A percentile compares a stretch with the other conserved stretches of the same genome.
Conservation (phyloP, 2,329 filamentous ascomycete genomes). For the Apiospora phragmitis region DNA sequence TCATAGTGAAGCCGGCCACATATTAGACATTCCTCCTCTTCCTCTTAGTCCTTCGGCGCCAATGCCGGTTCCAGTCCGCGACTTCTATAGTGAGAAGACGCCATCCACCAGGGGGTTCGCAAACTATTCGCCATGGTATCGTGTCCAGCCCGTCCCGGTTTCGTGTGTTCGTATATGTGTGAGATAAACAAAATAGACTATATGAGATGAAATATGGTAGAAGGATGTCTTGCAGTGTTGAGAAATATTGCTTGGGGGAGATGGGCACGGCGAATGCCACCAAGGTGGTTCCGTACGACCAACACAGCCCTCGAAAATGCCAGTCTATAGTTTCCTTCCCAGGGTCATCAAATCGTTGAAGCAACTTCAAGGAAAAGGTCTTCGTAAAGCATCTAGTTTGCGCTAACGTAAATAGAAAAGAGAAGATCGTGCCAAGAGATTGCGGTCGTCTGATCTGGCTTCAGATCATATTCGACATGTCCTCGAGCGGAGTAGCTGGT, state of each 20-base stretch:
- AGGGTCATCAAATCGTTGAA: slow-evolving; percentile 23
- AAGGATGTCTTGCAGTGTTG: background rate
- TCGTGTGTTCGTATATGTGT: slow-evolving; percentile 8
- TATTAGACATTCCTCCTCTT: slow-evolving; percentile 11
- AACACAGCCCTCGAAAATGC: slow-evolving; percentile 12
- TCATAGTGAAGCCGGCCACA: slow-evolving; percentile 10
- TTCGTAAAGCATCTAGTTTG: slow-evolving; percentile 28
- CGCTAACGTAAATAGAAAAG: slow-evolving; percentile 23
- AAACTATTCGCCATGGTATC: slow-evolving; percentile 4
- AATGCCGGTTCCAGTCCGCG: background rate
- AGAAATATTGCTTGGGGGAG: background rate
- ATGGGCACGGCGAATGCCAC: background rate
- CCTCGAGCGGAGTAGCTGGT: slow-evolving; percentile 38
- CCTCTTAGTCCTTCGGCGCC: background rate
- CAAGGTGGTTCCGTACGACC: background rate
- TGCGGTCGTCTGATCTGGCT: background rate
- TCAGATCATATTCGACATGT: slow-evolving; percentile 49
- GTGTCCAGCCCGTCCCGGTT: slow-evolving; percentile 3
- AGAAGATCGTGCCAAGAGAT: slow-evolving; percentile 11
- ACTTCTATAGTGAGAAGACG: background rate
- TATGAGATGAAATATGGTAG: background rate
- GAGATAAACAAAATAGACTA: background rate
- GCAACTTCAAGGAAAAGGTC: slow-evolving; percentile 22
- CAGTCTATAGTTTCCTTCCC: slow-evolving; percentile 29
- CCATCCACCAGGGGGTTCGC: slow-evolving; percentile 8